Percentiles rank a stretch among this genome's conserved stretches.
phyloP scores from a whole-genome alignment of 495 filamentous ascomycete genomes.

The Staphylotrichum longicolle region DNA sequence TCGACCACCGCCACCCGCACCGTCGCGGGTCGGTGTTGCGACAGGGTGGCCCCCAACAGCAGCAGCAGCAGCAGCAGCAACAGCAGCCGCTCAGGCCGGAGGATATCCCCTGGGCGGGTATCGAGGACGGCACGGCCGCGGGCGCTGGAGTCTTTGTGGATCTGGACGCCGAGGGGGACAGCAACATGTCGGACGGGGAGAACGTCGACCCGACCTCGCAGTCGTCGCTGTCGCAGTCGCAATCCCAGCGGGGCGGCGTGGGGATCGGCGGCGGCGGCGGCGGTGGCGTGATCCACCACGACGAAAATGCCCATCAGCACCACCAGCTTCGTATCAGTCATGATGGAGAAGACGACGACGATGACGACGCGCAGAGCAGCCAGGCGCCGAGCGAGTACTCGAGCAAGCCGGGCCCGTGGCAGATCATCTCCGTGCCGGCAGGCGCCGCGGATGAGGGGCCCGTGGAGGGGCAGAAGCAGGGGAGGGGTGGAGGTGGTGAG shows the following conservation, averaged over 20 bases:
- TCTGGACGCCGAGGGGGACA: conserved; percentile 6
- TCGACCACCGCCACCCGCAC: neutral
- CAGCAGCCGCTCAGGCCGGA: conserved; percentile 30
- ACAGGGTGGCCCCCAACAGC: neutral
- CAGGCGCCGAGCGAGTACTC: conserved; percentile 37
- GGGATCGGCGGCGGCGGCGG: too few relatives aligned
- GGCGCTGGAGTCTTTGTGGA: neutral
- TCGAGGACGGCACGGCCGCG: conserved; percentile 34
- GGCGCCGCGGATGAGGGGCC: neutral
- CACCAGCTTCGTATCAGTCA: neutral
- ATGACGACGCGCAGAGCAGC: conserved; percentile 15
- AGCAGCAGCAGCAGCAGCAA: conserved; percentile 1
- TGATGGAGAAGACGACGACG: conserved; percentile 14
- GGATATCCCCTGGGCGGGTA: conserved; percentile 45
- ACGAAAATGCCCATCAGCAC: conserved; percentile 1
- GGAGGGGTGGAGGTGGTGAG: neutral
- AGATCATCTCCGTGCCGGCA: conserved; percentile 1
- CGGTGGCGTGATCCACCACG: conserved; percentile 18
- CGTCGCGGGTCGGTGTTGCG: too few relatives aligned
- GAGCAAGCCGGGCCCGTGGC: conserved; percentile 26
- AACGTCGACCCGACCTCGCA: conserved; percentile 38
- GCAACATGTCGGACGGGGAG: conserved; percentile 38
- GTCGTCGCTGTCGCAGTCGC: conserved; percentile 13
- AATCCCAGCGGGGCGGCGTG: neutral
- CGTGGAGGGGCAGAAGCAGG: neutral